Base-by-base conservation (phyloP, 805 yeast genomes). In the Starmera caribaea region DNA sequence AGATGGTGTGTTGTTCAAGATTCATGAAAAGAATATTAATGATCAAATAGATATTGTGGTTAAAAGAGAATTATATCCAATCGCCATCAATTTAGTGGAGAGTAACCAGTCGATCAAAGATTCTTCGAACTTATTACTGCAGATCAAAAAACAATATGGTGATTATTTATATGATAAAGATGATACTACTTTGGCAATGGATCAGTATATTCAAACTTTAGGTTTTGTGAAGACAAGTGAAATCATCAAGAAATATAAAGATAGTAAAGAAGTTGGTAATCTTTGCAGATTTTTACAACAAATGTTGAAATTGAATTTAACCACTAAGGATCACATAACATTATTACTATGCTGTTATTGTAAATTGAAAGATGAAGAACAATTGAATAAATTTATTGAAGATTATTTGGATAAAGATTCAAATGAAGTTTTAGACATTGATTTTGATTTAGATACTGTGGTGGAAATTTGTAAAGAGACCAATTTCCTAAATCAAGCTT, bases 281-380 rank as follows among this genome's bases (percentile, higher is more conserved):
- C 61, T 89, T 49, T 71, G 86, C 0, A 64, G 65, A 33, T 88
- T 81, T 46, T 61, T 88, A 29, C 77, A 76, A 55, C 71, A 71
- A 11, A 64, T 88, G 46, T 66, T 82, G 39, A 69, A 69, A 8
- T 57, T 67, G 34, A 69, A 71, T 3, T 47, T 70, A 12, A 79
- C 95, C 0, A 73, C 74, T n/a, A 68, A 75, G 27, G 94, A 88
- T 53, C 97, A 90, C 57, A 71, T 87, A 6, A 88, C 96, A 0
- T 59, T 90, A 21, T 64, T 89, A 32, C 59, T 89, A 21, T 81
- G 90, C 44, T 78, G 90, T 37, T 79, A 81, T 51, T 84, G 95
- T 44, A 87, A 88, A 52, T 60, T 86, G 49, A 83, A 81, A 44
- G 71, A 71, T 43, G 69, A 67, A 3, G 72, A 69, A 2, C 79